These are phyloP conservation scores for Scedosporium apiospermum DNA, from an alignment of 2,329 filamentous ascomycete species.

Conservation along the genomic window DNA sequence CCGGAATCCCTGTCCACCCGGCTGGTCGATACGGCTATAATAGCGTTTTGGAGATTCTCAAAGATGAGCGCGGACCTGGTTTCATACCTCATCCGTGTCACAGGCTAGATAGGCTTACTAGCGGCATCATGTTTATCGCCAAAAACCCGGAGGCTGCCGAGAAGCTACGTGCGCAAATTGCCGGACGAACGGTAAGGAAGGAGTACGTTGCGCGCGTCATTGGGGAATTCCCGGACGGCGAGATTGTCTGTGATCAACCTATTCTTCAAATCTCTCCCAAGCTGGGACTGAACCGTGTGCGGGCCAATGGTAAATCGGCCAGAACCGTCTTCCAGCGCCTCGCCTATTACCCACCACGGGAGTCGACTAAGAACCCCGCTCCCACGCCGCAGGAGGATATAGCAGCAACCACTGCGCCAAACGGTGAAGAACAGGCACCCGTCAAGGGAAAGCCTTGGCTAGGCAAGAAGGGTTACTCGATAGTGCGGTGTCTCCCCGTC, in stretches of 20 bases:
- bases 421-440: conserved; percentile 14
- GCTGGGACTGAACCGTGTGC: conserved; percentile 85
- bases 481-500: conserved; percentile 86
- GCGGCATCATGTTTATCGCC: conserved; percentile 95
- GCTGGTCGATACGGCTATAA: conserved; percentile 95
- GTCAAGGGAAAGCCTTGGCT: conserved; percentile 27
- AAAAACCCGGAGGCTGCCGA: conserved; percentile 78
- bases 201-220: conserved; percentile 91
- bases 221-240: conserved; percentile 83
- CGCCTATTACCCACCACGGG: conserved; percentile 67
- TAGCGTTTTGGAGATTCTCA: conserved; percentile 87
- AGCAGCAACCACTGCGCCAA: conserved; percentile 7
- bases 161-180: conserved; percentile 65
- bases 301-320: conserved; percentile 83
- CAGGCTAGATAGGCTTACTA: conserved; percentile 85
- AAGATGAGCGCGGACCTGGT: conserved; percentile 53
- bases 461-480: conserved; percentile 73
- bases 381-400: background rate
- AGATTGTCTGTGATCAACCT: conserved; percentile 86
- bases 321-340: conserved; percentile 84
- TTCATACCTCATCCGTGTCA: conserved; percentile 68
- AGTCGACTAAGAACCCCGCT: background rate
- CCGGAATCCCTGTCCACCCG: conserved; percentile 89
- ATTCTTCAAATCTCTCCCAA: conserved; percentile 93
- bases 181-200: conserved; percentile 75